A percentile compares a stretch with the other conserved stretches of the same genome.
phyloP scores from a whole-genome alignment of 2,329 filamentous ascomycete species.

The Beauveria scarabaeidicola region DNA sequence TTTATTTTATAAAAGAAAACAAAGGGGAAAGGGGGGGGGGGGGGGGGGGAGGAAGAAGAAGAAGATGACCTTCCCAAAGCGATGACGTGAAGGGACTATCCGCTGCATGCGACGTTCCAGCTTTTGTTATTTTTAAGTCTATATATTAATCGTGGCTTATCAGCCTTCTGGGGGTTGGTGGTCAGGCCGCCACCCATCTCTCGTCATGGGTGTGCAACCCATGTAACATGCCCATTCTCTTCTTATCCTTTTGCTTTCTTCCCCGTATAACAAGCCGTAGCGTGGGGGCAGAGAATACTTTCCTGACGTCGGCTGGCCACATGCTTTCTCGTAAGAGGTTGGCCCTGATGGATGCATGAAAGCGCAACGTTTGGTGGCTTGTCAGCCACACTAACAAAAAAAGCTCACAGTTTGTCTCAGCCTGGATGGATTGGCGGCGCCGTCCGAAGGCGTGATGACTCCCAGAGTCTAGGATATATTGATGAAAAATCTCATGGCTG shows the following conservation, averaged over 20 bases:
- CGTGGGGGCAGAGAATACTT: not conserved
- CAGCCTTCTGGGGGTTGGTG: not conserved
- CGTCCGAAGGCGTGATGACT: no score
- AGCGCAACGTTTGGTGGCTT: not conserved
- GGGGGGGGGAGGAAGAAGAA: not conserved
- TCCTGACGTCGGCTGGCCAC: not conserved
- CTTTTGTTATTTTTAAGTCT: not conserved
- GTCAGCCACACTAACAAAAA: not conserved
- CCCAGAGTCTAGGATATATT: no score
- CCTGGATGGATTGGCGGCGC: no score
- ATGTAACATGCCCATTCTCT: conserved; percentile 3
- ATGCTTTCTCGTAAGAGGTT: not conserved
- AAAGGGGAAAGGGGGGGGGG: not conserved
- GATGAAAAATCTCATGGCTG: no score
- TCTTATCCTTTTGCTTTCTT: not conserved
- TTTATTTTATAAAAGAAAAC: no score
- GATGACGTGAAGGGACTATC: not conserved
- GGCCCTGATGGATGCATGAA: not conserved
- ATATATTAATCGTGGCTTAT: not conserved
- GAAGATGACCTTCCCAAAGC: not conserved
- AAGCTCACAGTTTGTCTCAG: no score
- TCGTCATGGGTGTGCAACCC: not conserved
- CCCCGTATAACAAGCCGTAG: not conserved
- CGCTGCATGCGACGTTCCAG: conserved; percentile 5
- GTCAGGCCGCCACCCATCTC: not conserved